phyloP scores from a whole-genome alignment of 371 early-diverging fungal species.

The Fennellomyces sp. region DNA sequence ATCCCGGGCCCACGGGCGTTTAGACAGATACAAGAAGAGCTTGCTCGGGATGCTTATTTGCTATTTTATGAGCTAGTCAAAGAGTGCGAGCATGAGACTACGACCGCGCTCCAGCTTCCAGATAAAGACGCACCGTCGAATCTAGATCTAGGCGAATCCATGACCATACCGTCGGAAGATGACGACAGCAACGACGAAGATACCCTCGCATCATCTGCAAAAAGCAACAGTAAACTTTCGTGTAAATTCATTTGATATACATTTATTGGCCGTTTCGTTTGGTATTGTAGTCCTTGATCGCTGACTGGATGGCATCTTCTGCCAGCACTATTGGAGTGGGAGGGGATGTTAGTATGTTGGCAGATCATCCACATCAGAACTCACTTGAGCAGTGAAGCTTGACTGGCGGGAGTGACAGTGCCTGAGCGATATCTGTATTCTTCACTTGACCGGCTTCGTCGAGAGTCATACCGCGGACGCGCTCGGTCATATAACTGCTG shows the following conservation, averaged over 20 bases:
- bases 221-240: background rate
- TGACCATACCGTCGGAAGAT: background rate
- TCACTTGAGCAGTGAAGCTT: constrained; percentile 97
- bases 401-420: constrained; percentile 95
- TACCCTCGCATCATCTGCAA: background rate
- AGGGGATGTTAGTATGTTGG: too few species aligned
- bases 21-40: constrained; percentile 20
- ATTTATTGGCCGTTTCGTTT: constrained; percentile 39
- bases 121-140: background rate
- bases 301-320: constrained; percentile 98
- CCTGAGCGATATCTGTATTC: constrained; percentile 96
- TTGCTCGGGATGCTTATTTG: constrained; percentile 55
- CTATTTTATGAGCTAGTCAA: constrained; percentile 56
- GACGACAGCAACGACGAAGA: background rate
- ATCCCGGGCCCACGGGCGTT: background rate
- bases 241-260: background rate
- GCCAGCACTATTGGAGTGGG: constrained; percentile 80
- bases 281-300: constrained; percentile 87
- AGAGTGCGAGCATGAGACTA: constrained; percentile 5
- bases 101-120: background rate
- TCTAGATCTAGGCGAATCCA: background rate
- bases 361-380: too few species aligned
- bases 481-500: constrained; percentile 89
- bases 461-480: constrained; percentile 91
- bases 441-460: constrained; percentile 89